Conservation (phyloP, 495 filamentous ascomycete genomes). For the Penicillium daleae region DNA sequence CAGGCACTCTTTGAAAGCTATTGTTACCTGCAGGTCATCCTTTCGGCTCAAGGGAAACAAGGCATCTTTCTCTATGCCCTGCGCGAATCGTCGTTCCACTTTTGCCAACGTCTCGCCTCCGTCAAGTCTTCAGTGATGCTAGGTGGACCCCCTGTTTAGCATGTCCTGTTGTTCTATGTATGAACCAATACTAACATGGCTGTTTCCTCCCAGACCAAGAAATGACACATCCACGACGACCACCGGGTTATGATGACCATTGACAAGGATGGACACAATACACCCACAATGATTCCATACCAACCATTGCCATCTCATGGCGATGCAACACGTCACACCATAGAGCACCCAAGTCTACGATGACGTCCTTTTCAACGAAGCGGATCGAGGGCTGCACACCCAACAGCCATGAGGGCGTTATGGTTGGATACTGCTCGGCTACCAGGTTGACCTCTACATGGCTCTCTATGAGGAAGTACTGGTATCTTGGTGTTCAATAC, state of each 20-base stretch:
- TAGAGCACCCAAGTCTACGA: not conserved
- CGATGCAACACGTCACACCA: not conserved
- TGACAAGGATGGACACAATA: not conserved
- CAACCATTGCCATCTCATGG: not conserved
- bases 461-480: not conserved
- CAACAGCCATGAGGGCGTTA: not conserved
- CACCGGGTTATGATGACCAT: not conserved
- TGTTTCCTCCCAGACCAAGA: not conserved
- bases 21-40: not conserved
- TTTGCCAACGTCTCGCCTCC: not conserved
- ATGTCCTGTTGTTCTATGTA: not conserved
- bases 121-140: not conserved
- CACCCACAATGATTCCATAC: not conserved
- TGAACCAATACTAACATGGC: not conserved
- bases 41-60: not conserved
- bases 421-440: not conserved
- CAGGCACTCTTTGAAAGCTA: not conserved
- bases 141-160: not conserved
- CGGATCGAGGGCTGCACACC: no score
- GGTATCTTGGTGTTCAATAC: not conserved
- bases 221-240: not conserved
- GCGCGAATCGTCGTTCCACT: not conserved
- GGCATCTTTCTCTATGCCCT: no score
- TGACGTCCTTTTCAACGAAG: not conserved
- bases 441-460: not conserved